A percentile compares a stretch with the other conserved stretches of the same genome.
Evolutionary conservation across 2,329 filamentous ascomycete genomes (phyloP).

Genomic region (Diplodia intermedia): DNA sequence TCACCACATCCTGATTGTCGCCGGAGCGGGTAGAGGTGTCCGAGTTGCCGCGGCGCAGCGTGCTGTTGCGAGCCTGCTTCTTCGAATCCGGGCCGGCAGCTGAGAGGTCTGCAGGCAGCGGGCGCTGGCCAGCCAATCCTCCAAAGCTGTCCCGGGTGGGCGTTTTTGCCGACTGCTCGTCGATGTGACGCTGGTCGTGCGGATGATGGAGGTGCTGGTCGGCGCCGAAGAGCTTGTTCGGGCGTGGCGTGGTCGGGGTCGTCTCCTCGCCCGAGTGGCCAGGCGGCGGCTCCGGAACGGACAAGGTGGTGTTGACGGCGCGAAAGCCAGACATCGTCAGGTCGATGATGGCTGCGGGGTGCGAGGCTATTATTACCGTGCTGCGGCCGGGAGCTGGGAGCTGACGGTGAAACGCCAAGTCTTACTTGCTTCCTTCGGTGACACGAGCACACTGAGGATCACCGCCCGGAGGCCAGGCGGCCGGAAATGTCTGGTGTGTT

Average conservation of each 20-base stretch:
- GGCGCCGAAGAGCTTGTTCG: slow-evolving; percentile 51
- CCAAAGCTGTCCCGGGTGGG: slow-evolving; percentile 66
- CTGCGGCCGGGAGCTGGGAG: slow-evolving; percentile 31
- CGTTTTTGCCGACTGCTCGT: slow-evolving; percentile 60
- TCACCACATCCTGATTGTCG: slow-evolving; percentile 74
- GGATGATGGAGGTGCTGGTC: slow-evolving; percentile 47
- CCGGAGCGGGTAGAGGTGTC: slow-evolving; percentile 58
- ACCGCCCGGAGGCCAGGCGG: slow-evolving; percentile 33
- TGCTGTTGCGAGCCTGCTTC: slow-evolving; percentile 28
- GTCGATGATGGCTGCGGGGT: slow-evolving; percentile 28
- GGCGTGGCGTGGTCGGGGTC: slow-evolving; percentile 63
- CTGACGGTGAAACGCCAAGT: slow-evolving; percentile 34
- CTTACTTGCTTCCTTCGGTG: slow-evolving; percentile 33
- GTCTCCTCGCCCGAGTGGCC: slow-evolving; percentile 60
- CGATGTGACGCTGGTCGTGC: slow-evolving; percentile 42
- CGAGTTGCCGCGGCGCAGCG: slow-evolving; percentile 29
- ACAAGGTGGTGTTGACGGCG: slow-evolving; percentile 65
- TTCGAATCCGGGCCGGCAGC: slow-evolving; percentile 62
- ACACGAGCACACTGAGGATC: slow-evolving; percentile 32
- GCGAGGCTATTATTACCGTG: slow-evolving; percentile 33
- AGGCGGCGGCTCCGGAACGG: slow-evolving; percentile 51
- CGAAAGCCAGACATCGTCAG: slow-evolving; percentile 63
- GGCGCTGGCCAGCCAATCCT: slow-evolving; percentile 55
- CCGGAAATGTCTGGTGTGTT: slow-evolving; percentile 31
- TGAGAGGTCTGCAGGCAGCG: slow-evolving; percentile 52